Percentiles rank a stretch among this genome's conserved stretches.
Evolutionary conservation across 768 basidiomycete genomes (phyloP).

Genomic region (Lyophyllum shimeji): DNA sequence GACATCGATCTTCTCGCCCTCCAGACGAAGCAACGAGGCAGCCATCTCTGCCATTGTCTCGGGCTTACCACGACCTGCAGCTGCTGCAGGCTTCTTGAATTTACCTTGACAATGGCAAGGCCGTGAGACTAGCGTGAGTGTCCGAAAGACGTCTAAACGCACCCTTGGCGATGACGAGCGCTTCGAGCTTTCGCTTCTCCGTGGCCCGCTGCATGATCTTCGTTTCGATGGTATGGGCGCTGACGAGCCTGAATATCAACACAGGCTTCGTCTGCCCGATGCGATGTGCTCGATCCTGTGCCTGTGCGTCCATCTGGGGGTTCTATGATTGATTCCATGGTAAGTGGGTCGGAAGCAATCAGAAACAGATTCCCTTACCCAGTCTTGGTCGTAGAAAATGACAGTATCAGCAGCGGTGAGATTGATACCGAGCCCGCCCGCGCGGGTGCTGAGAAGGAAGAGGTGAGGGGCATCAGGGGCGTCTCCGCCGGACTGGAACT

Average conservation of each 20-base stretch:
- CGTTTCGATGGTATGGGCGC: constrained; percentile 87
- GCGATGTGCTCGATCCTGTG: constrained; percentile 92
- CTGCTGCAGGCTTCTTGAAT: constrained; percentile 73
- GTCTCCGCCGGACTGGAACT: constrained; percentile 76
- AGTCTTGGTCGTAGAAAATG: constrained; percentile 92
- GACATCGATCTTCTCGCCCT: constrained; percentile 88
- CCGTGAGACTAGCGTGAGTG: not conserved
- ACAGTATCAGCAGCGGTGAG: constrained; percentile 86
- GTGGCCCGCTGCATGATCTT: constrained; percentile 87
- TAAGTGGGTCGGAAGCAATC: not conserved
- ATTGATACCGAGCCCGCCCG: constrained; percentile 81
- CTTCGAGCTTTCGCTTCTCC: constrained; percentile 89
- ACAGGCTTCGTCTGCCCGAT: constrained; percentile 94
- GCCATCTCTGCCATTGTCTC: constrained; percentile 83
- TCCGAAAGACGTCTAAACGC: constrained; percentile 3
- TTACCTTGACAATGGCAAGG: constrained; percentile 52
- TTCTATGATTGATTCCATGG: constrained; percentile 48
- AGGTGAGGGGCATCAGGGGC: constrained; percentile 61
- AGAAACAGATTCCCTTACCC: constrained; percentile 47
- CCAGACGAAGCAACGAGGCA: constrained; percentile 70
- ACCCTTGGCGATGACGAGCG: constrained; percentile 94
- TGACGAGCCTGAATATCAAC: constrained; percentile 84
- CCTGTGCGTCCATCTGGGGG: constrained; percentile 96
- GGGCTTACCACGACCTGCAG: constrained; percentile 44
- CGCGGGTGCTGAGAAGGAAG: constrained; percentile 79